Percentiles rank a stretch among this genome's conserved stretches.
Evolutionary conservation across 495 filamentous ascomycete genomes (phyloP).

Genomic region (Penicillium goetzii): DNA sequence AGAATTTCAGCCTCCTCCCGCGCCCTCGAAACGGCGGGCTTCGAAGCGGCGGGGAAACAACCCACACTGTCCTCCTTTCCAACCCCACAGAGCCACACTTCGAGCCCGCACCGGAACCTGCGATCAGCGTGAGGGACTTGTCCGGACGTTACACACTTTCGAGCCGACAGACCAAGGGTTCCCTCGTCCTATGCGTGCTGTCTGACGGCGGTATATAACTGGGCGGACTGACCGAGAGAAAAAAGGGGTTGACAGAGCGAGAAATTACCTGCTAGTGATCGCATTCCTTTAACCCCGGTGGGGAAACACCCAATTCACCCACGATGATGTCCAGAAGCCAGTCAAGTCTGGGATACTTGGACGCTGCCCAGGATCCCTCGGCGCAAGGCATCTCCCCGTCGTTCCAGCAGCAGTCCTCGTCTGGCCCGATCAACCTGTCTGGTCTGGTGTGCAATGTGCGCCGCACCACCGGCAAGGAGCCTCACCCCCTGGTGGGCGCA

Average conservation of each 20-base stretch:
- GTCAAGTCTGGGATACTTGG: conserved; percentile 38
- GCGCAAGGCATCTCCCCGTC: conserved; percentile 40
- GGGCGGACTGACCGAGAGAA: not conserved
- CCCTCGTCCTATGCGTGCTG: conserved; percentile 15
- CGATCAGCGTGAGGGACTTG: conserved; percentile 17
- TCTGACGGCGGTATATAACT: conserved; percentile 6
- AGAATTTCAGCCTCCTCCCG: not conserved
- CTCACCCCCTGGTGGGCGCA: conserved; percentile 87
- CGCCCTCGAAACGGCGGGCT: conserved; percentile 4
- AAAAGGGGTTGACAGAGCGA: conserved; percentile 10
- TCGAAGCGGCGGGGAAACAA: conserved; percentile 24
- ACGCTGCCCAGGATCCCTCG: conserved; percentile 33
- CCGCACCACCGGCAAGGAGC: conserved; percentile 86
- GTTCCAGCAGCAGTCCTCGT: conserved; percentile 37
- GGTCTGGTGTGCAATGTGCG: conserved; percentile 94
- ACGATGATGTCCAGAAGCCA: conserved; percentile 53
- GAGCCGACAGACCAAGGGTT: not conserved
- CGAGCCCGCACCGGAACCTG: conserved; percentile 19
- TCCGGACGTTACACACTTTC: conserved; percentile 18
- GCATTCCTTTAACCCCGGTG: conserved; percentile 6
- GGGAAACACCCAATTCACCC: conserved; percentile 15
- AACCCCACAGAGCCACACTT: conserved; percentile 18
- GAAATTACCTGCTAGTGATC: conserved; percentile 3
- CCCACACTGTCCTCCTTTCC: conserved; percentile 18
- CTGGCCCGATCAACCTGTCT: conserved; percentile 68